Base-by-base conservation (phyloP, 176 grass and related monocot species). In the Guadua angustifolia region DNA sequence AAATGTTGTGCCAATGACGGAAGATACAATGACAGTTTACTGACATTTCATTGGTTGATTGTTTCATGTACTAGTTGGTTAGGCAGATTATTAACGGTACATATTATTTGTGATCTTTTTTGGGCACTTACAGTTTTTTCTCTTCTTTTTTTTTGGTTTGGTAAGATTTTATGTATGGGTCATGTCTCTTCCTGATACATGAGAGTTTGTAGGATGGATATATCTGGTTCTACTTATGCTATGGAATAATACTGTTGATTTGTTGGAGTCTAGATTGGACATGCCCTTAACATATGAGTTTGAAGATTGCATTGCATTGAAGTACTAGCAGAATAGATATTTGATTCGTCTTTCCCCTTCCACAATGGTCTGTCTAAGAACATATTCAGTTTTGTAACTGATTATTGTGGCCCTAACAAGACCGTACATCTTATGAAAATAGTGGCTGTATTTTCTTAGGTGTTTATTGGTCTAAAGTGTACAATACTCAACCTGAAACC, bases 321-420 rank as follows among this genome's bases (percentile, higher is more conserved):
- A 63, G 57, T 64, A 62, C 25, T 50, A 63, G 26, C 69, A 62
- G 53, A 73, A 73, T 73, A 63, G 21, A 62, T 73, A 49, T 25
- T 40, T 74, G 29, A 24, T 72, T 19, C 5, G 50, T 64, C 53
- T 57, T 66, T 29, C 11, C 49, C 53, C 7, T 66, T 55, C 17
- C 32, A 15, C 24, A 17, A 65, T 82, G 69, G 13, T 64, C 39
- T 71, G 50, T 72, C 49, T 71, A 67, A 77, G 56, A 46, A 25
- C 44, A 85, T 81, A 85, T 55, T 68, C 26, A 63, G 32, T 79
- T 80, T 59, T 80, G 24, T 3, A 44, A 38, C 52, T 85, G 61
- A 80, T 80, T 43, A 7, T 78, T 24, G 16, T 43, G 39, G 39
- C 14, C 13, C 38, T 51, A 61, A 25, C 21, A 10, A 51, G 40